phyloP scores from a whole-genome alignment of 768 basidiomycete genomes.

The Candolleomyces efflorescens region DNA sequence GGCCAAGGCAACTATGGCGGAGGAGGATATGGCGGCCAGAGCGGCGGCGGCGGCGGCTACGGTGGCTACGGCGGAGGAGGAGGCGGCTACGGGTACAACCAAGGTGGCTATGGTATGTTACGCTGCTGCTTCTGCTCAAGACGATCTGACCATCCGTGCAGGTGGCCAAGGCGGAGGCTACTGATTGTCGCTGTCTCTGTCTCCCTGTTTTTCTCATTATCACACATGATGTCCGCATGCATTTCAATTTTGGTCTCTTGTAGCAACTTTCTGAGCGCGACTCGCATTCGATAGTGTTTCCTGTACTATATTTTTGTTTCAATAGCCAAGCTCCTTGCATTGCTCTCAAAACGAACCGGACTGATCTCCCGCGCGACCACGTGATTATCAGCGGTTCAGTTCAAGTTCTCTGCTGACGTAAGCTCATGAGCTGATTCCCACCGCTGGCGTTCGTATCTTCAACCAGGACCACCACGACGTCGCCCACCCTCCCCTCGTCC shows the following conservation, averaged over 20 bases:
- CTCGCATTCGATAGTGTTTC: not conserved
- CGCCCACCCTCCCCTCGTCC: constrained; percentile 1
- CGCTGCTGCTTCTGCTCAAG: no score
- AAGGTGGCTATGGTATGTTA: not conserved
- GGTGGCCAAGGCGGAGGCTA: constrained; percentile 7
- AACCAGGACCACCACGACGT: constrained; percentile 6
- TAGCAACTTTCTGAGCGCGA: no score
- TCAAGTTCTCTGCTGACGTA: not conserved
- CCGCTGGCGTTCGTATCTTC: not conserved
- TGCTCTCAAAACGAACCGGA: not conserved
- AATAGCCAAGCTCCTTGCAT: not conserved
- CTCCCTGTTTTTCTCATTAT: not conserved
- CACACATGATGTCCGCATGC: not conserved
- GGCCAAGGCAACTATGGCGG: constrained; percentile 24
- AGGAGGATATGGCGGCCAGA: constrained; percentile 18
- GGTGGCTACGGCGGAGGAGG: no score
- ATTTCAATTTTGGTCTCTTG: not conserved
- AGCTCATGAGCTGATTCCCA: not conserved
- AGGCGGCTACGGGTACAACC: constrained; percentile 17
- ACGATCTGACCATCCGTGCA: constrained; percentile 13
- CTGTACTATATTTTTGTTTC: not conserved
- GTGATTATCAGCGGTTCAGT: not conserved
- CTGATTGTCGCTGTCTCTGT: not conserved
- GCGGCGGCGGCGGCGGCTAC: constrained; percentile 14
- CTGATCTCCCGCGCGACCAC: not conserved